Evolutionary conservation across 805 yeast genomes (phyloP).

Genomic region (Wickerhamomyces silvicola): DNA sequence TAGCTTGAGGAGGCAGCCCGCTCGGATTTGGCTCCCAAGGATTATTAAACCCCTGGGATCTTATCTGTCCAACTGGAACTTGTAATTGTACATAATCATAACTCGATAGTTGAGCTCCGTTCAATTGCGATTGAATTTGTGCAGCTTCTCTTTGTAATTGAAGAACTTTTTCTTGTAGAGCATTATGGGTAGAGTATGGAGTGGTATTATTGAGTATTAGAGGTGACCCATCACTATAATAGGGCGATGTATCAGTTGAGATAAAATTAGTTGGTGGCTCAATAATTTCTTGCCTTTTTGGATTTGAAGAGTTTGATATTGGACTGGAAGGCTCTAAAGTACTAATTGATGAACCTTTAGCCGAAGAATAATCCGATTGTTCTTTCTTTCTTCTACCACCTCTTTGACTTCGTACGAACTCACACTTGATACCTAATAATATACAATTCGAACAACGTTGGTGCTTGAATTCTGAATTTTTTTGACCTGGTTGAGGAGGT

Average conservation of each 20-base stretch:
- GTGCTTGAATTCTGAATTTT: constrained; percentile 19
- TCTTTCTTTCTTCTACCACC: constrained; percentile 44
- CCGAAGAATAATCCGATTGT: too few relatives aligned
- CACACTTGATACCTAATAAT: constrained; percentile 39
- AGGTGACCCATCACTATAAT: constrained; percentile 8
- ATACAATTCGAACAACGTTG: constrained; percentile 44
- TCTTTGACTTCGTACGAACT: constrained; percentile 48
- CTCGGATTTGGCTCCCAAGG: too few relatives aligned
- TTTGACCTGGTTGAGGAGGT: constrained; percentile 20
- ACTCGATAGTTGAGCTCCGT: too few relatives aligned
- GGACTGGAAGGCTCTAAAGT: constrained; percentile 1
- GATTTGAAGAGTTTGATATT: constrained; percentile 1
- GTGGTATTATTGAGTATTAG: too few relatives aligned
- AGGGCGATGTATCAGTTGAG: constrained; percentile 12
- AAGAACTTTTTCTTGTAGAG: constrained; percentile 16
- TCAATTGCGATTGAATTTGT: constrained; percentile 14
- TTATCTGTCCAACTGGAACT: neutral
- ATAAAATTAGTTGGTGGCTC: constrained; percentile 2
- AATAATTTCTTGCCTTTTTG: constrained; percentile 1
- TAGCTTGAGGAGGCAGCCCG: too few relatives aligned
- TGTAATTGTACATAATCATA: neutral
- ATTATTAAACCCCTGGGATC: constrained; percentile 1
- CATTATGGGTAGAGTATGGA: neutral
- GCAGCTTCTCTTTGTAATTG: constrained; percentile 20
- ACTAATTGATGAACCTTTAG: constrained; percentile 1